Evolutionary conservation across 164 flowering plant genomes (phyloP).

Genomic region (Chimonanthus praecox): DNA sequence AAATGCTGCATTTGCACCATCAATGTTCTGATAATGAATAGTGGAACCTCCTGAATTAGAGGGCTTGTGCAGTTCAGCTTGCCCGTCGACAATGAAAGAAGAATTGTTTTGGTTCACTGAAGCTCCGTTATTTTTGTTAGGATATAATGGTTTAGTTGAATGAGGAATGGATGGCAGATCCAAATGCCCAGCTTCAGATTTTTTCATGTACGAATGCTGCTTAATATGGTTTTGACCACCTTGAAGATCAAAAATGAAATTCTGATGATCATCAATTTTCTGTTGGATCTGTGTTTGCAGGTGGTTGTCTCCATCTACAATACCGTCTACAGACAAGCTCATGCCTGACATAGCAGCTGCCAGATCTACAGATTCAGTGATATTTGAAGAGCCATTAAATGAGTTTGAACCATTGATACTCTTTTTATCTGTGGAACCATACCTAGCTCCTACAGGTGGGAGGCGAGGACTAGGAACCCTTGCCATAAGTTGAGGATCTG

Average conservation of each 20-base stretch:
- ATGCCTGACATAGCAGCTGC: slow-evolving; percentile 64
- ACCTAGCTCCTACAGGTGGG: slow-evolving; percentile 62
- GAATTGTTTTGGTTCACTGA: slow-evolving; percentile 25
- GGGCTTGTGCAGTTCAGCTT: slow-evolving; percentile 26
- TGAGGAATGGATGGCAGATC: slow-evolving; percentile 25
- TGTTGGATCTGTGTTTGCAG: slow-evolving; percentile 30
- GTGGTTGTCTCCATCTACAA: slow-evolving; percentile 36
- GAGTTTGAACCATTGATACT: slow-evolving; percentile 30
- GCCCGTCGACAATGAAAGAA: slow-evolving; percentile 28
- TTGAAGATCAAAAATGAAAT: slow-evolving; percentile 35
- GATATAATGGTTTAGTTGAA: slow-evolving; percentile 27
- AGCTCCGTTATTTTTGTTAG: slow-evolving; percentile 27
- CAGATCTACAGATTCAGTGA: slow-evolving; percentile 43
- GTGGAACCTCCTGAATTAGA: slow-evolving; percentile 41
- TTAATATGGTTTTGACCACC: slow-evolving; percentile 35
- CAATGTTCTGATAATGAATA: slow-evolving; percentile 36
- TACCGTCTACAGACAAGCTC: slow-evolving; percentile 47
- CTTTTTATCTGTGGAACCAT: slow-evolving; percentile 44
- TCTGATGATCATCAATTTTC: slow-evolving; percentile 37
- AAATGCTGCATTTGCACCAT: slow-evolving; percentile 31
- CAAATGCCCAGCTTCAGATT: slow-evolving; percentile 32
- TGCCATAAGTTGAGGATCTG: slow-evolving; percentile 63
- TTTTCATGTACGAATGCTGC: slow-evolving; percentile 36
- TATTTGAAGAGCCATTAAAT: slow-evolving; percentile 32
- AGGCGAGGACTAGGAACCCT: slow-evolving; percentile 74